phyloP scores from a whole-genome alignment of 495 filamentous ascomycete genomes.

The Penicillium manginii region DNA sequence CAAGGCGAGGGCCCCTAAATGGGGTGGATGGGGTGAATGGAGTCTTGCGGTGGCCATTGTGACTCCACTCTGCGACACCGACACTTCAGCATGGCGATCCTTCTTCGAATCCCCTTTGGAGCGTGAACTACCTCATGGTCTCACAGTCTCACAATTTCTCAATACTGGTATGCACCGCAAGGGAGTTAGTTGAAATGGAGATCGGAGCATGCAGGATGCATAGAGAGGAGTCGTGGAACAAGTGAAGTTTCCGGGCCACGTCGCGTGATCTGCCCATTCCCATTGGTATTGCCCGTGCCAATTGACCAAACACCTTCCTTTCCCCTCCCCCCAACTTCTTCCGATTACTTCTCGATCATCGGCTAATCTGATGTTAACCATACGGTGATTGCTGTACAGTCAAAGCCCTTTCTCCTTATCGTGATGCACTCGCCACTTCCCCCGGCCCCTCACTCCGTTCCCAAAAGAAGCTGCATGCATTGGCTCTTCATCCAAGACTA shows the following conservation, averaged over 20 bases:
- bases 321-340: neutral
- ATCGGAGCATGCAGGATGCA: slow-evolving; percentile 18
- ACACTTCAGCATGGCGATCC: slow-evolving; percentile 30
- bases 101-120: neutral
- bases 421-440: neutral
- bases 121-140: slow-evolving; percentile 7
- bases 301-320: too few species aligned
- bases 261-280: slow-evolving; percentile 16
- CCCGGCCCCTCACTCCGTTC: slow-evolving; percentile 6
- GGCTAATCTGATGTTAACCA: slow-evolving; percentile 15
- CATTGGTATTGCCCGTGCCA: slow-evolving; percentile 5
- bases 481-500: slow-evolving; percentile 6
- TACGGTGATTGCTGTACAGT: neutral
- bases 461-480: slow-evolving; percentile 31
- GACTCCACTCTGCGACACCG: slow-evolving; percentile 34
- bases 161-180: slow-evolving; percentile 18
- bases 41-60: slow-evolving; percentile 18
- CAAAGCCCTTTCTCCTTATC: slow-evolving; percentile 1
- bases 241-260: slow-evolving; percentile 2
- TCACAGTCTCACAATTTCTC: neutral
- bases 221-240: slow-evolving; percentile 22
- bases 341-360: neutral
- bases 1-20: slow-evolving; percentile 7
- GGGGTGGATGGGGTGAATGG: slow-evolving; percentile 21
- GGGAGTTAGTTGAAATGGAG: slow-evolving; percentile 25